phyloP scores from a whole-genome alignment of 2,329 filamentous ascomycete species.

The Harringtonia lauricola region DNA sequence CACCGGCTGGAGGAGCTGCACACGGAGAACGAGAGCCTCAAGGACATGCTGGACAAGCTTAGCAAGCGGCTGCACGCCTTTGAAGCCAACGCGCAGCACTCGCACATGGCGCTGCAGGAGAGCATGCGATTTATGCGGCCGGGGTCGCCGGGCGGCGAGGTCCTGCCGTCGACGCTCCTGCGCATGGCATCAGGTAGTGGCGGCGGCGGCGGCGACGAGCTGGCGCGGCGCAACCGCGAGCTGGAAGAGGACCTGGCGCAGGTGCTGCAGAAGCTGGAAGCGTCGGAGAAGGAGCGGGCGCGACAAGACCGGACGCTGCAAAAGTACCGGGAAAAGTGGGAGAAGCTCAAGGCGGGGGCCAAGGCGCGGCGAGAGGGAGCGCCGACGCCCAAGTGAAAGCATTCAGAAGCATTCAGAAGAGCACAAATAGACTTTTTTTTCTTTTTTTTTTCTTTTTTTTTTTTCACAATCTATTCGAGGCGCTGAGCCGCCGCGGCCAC shows the following conservation, averaged over 20 bases:
- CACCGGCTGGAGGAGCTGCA: conserved; percentile 81
- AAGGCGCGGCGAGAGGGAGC: conserved; percentile 38
- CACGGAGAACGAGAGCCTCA: conserved; percentile 78
- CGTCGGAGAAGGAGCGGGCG: conserved; percentile 50
- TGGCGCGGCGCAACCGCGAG: conserved; percentile 44
- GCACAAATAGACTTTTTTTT: too few species aligned
- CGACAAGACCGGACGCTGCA: conserved; percentile 44
- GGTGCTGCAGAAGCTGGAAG: conserved; percentile 49
- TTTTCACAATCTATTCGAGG: too few species aligned
- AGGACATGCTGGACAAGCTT: conserved; percentile 75
- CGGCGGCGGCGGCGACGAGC: conserved; percentile 27
- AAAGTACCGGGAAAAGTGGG: conserved; percentile 51
- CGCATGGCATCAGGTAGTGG: too few species aligned
- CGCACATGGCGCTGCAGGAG: conserved; percentile 75
- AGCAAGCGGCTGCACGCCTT: conserved; percentile 84
- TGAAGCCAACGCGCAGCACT: conserved; percentile 83
- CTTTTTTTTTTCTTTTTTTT: neutral
- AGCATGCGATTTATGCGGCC: conserved; percentile 57
- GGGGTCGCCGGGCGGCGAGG: conserved; percentile 32
- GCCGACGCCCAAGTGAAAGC: neutral
- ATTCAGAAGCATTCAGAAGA: too few species aligned
- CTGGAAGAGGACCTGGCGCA: conserved; percentile 55
- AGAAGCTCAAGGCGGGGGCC: conserved; percentile 48
- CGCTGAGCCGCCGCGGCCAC: conserved; percentile 44
- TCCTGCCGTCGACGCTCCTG: neutral